phyloP scores from a whole-genome alignment of 768 basidiomycete species.

The Lactarius hatsudake region DNA sequence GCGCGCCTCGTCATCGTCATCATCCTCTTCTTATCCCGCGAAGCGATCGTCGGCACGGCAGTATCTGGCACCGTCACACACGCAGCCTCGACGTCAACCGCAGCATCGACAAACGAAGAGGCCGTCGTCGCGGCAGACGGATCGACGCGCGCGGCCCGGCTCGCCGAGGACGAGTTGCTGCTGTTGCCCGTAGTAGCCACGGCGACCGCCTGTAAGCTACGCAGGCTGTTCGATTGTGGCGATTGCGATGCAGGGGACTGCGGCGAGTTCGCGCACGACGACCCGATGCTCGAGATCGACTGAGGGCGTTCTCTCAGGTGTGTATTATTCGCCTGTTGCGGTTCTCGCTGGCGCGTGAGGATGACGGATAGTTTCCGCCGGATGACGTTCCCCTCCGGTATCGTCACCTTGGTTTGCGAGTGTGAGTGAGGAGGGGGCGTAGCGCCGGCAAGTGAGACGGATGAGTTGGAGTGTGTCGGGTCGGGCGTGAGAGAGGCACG shows the following conservation, averaged over 20 bases:
- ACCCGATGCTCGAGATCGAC: conserved; percentile 57
- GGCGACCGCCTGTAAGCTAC: conserved; percentile 53
- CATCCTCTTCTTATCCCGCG: conserved; percentile 3
- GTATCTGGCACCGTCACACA: background rate
- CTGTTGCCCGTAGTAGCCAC: background rate
- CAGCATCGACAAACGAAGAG: background rate
- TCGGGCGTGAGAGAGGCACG: conserved; percentile 10
- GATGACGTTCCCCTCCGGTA: conserved; percentile 19
- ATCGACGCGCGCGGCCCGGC: conserved; percentile 30
- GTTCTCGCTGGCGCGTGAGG: conserved; percentile 34
- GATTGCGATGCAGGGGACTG: conserved; percentile 34
- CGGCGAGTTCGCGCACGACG: conserved; percentile 31
- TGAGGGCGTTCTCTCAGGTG: conserved; percentile 46
- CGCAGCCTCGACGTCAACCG: background rate
- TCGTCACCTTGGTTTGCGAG: background rate
- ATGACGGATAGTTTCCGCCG: conserved; percentile 39
- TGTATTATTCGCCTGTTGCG: conserved; percentile 25
- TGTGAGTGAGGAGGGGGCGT: background rate
- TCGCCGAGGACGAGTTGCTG: conserved; percentile 24
- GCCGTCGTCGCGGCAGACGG: background rate
- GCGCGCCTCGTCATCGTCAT: conserved; percentile 11
- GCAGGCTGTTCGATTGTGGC: conserved; percentile 51
- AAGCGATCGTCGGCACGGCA: background rate
- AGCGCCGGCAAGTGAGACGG: conserved; percentile 16
- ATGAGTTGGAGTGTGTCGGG: conserved; percentile 26